phyloP scores from a whole-genome alignment of 2,329 filamentous ascomycete genomes.

The Pseudohalonectria lignicola region DNA sequence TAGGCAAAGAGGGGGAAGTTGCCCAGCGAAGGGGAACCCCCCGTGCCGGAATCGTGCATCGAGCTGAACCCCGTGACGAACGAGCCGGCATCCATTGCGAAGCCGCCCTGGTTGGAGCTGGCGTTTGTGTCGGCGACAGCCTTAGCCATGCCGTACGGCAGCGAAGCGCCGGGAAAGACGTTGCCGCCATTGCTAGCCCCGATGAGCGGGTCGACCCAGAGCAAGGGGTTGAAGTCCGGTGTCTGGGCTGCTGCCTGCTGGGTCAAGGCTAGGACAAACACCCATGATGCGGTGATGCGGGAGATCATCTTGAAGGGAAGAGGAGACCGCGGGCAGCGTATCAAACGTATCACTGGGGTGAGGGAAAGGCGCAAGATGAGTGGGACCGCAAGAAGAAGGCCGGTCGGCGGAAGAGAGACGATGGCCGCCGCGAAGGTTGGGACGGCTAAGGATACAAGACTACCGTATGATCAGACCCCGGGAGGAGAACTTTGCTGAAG shows the following conservation, averaged over 20 bases:
- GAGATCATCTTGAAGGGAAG: too few species aligned
- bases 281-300: too few species aligned
- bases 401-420: too few species aligned
- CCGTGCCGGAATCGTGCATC: conserved; percentile 49
- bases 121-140: conserved; percentile 44
- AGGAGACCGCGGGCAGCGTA: too few species aligned
- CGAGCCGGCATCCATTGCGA: conserved; percentile 34
- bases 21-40: conserved; percentile 50
- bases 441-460: too few species aligned
- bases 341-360: too few species aligned
- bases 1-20: conserved; percentile 67
- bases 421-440: too few species aligned
- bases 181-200: conserved; percentile 29
- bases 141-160: conserved; percentile 42
- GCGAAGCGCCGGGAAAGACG: conserved; percentile 29
- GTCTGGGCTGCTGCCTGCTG: not conserved
- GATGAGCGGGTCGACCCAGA: conserved; percentile 25
- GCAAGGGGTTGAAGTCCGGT: conserved; percentile 7
- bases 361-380: too few species aligned
- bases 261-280: too few species aligned
- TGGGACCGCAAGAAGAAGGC: too few species aligned
- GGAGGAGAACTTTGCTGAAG: too few species aligned
- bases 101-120: conserved; percentile 44
- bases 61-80: conserved; percentile 43
- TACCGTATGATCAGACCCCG: too few species aligned